Percentiles rank a stretch among this genome's conserved stretches.
Evolutionary conservation across 164 flowering plant species (phyloP).

Genomic region (Saururus chinensis): DNA sequence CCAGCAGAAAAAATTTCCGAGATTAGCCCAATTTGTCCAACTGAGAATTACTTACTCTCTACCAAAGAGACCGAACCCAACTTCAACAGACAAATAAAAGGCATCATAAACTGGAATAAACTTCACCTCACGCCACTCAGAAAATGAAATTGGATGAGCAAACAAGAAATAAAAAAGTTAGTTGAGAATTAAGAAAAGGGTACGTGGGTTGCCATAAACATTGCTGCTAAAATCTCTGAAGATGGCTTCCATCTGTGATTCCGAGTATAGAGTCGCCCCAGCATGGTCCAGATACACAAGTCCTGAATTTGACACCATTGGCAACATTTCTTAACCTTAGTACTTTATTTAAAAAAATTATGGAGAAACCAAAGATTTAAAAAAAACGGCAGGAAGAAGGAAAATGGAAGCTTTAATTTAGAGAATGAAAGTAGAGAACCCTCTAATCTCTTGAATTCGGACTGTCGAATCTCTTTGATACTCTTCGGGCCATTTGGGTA

Average conservation of each 20-base stretch:
- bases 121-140: background rate
- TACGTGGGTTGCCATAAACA: slow-evolving; percentile 97
- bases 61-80: background rate
- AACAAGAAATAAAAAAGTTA: too few species aligned
- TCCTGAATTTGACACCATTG: slow-evolving; percentile 16
- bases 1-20: background rate
- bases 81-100: background rate
- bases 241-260: slow-evolving; percentile 70
- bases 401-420: too few species aligned
- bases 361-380: background rate
- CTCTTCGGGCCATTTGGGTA: slow-evolving; percentile 65
- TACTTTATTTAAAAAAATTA: background rate
- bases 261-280: slow-evolving; percentile 88
- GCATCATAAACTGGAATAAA: background rate
- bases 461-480: slow-evolving; percentile 65
- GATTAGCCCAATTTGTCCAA: too few species aligned
- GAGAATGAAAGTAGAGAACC: slow-evolving; percentile 17
- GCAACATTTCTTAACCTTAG: background rate
- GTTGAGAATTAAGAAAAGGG: too few species aligned
- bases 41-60: too few species aligned
- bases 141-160: background rate
- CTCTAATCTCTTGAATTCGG: slow-evolving; percentile 72
- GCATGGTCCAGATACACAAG: slow-evolving; percentile 91
- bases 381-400: too few species aligned
- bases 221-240: slow-evolving; percentile 50